Base-by-base conservation (phyloP, 495 filamentous ascomycete species). In the Penicillium simplicissimum region DNA sequence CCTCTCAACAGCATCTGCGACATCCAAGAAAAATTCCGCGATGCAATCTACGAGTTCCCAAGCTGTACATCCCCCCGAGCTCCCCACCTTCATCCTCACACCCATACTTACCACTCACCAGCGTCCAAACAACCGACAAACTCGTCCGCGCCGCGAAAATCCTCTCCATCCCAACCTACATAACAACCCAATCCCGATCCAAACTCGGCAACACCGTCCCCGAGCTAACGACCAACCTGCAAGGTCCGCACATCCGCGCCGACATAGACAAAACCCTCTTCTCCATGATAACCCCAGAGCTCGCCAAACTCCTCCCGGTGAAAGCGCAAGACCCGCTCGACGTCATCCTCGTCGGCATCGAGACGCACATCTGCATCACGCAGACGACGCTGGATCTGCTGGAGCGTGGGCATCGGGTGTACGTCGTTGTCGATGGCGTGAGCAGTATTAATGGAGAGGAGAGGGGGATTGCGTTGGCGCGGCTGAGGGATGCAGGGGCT, bases 311-410 rank as follows among this genome's bases (percentile, higher is more conserved):
- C 2, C 65, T 78, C 34, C 75, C 67, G 2, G 67, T 69, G 3
- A 68, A 59, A 3, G 58, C 57, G 0, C n/a, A 8, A 9, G 17
- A 53, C 52, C 23, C 57, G 8, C 33, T 76, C 8, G 75, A 77
- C 60, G 75, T 69, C 40, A 81, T 74, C 13, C 72, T 81, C 55
- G 88, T 96, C 7, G 95, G 95, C 10, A 96, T 98, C 68, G 95
- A 98, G 75, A 83, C 84, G 25, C 95, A 98, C 72, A 94, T 98
- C 69, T 98, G 95, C 76, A 87, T 98, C 3, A 91, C 90, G 61
- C 94, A 97, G 79, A 97, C 94, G 23, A 85, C 90, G 33, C 80
- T 98, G 2, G 95, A 97, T 75, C 71, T 96, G 25, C 71, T 96
- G 5, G 75, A 71, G 48, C 82, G 83, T 1, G 92, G 91, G 0